A percentile compares a stretch with the other conserved stretches of the same genome.
phyloP scores from a whole-genome alignment of 805 yeast genomes.

The Myxozyma nipponensis region DNA sequence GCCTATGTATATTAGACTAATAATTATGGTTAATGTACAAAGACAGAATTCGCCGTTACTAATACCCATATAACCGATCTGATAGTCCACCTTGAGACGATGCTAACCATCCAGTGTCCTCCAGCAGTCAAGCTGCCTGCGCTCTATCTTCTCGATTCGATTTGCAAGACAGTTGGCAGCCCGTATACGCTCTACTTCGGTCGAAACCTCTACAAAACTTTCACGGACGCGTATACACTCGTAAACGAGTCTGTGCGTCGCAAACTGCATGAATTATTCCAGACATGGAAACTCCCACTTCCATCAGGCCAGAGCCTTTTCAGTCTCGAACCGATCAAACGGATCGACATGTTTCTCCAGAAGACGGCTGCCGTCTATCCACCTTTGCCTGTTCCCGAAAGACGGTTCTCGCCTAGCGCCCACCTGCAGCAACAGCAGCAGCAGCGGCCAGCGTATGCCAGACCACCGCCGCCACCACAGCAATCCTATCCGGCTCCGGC shows the following conservation, averaged over 20 bases:
- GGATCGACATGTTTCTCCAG: conserved; percentile 65
- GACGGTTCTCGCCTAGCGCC: conserved; percentile 23
- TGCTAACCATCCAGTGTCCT: conserved; percentile 52
- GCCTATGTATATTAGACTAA: neutral
- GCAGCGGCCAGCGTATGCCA: neutral
- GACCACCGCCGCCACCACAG: neutral
- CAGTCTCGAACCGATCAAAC: conserved; percentile 61
- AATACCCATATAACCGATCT: too few relatives aligned
- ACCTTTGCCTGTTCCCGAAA: conserved; percentile 19
- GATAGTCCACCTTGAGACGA: too few relatives aligned
- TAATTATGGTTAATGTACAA: too few relatives aligned
- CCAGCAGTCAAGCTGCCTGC: conserved; percentile 83
- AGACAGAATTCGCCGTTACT: too few relatives aligned
- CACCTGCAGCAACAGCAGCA: neutral
- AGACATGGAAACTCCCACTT: conserved; percentile 72
- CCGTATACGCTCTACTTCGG: conserved; percentile 84
- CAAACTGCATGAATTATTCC: conserved; percentile 71
- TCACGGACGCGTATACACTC: conserved; percentile 70
- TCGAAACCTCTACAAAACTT: conserved; percentile 61
- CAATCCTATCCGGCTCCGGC: conserved; percentile 2
- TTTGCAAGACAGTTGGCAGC: conserved; percentile 83
- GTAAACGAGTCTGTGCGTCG: conserved; percentile 72
- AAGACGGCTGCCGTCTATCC: conserved; percentile 20
- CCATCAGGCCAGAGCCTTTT: conserved; percentile 68
- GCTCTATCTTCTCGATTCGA: conserved; percentile 81